Evolutionary conservation across 139 green algal species (phyloP).

Genomic region (Auxenochlorella pyrenoidosa): DNA sequence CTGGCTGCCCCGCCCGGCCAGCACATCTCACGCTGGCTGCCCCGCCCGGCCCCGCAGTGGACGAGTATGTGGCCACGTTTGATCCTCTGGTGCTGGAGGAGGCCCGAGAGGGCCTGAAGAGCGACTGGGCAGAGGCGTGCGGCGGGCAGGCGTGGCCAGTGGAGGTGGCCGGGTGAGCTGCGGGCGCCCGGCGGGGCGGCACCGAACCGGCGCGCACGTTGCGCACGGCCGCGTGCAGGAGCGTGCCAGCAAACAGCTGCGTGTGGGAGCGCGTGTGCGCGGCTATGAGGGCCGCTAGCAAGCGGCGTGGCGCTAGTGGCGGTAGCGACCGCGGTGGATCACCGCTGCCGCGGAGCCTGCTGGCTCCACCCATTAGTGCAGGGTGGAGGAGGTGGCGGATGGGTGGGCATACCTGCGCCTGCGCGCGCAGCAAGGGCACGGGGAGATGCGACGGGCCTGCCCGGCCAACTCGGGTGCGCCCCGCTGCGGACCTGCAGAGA

Average conservation of each 20-base stretch:
- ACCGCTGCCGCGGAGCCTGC: too few relatives aligned
- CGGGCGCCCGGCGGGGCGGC: too few relatives aligned
- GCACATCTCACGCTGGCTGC: too few relatives aligned
- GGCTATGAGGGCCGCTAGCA: too few relatives aligned
- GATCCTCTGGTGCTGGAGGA: slow-evolving; percentile 87
- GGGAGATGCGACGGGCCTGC: slow-evolving; percentile 1
- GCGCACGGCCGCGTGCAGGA: too few relatives aligned
- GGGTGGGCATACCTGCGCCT: slow-evolving; percentile 47
- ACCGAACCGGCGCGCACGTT: too few relatives aligned
- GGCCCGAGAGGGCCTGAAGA: slow-evolving; percentile 64
- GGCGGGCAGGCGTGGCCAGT: slow-evolving; percentile 33
- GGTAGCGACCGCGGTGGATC: too few relatives aligned
- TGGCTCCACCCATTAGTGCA: too few relatives aligned
- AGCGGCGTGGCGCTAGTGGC: not conserved
- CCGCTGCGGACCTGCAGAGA: not conserved
- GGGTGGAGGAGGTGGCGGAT: slow-evolving; percentile 43
- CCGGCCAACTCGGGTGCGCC: not conserved
- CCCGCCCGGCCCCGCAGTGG: slow-evolving; percentile 4
- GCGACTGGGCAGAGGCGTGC: slow-evolving; percentile 60
- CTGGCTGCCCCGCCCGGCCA: too few relatives aligned
- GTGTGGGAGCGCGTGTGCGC: too few relatives aligned
- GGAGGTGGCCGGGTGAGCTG: slow-evolving; percentile 31
- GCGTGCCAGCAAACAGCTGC: too few relatives aligned
- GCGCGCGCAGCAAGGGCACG: not conserved
- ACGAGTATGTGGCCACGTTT: slow-evolving; percentile 77